phyloP scores from a whole-genome alignment of 768 basidiomycete species.

The Tremella mesenterica region DNA sequence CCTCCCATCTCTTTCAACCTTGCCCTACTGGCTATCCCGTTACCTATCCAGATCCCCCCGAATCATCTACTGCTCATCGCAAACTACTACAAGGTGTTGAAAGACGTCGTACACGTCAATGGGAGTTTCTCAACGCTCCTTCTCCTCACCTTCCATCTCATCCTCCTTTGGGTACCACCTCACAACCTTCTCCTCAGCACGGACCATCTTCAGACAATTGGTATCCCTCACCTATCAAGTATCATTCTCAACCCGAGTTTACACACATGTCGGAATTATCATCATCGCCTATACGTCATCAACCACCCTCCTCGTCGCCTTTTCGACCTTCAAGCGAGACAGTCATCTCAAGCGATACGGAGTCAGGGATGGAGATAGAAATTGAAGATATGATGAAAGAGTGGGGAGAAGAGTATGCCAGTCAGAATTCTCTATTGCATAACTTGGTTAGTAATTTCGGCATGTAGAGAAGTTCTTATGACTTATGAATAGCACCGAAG shows the following conservation, averaged over 20 bases:
- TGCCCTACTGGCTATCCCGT: neutral
- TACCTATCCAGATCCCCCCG: constrained; percentile 2
- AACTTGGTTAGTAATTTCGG: constrained; percentile 18
- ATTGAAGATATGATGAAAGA: constrained; percentile 27
- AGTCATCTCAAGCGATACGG: neutral
- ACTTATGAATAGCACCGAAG: neutral
- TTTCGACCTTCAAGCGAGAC: constrained; percentile 11
- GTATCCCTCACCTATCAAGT: neutral
- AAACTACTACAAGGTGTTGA: constrained; percentile 14
- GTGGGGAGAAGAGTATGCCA: constrained; percentile 33
- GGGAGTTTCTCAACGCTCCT: constrained; percentile 12
- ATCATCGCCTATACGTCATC: constrained; percentile 29
- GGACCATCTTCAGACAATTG: constrained; percentile 21
- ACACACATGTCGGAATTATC: constrained; percentile 11
- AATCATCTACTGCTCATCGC: constrained; percentile 4
- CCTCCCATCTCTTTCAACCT: neutral
- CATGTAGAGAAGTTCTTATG: neutral
- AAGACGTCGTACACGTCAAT: constrained; percentile 11
- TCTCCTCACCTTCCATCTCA: neutral
- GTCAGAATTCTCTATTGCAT: constrained; percentile 29
- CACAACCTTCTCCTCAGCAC: constrained; percentile 6
- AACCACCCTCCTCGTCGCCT: constrained; percentile 23
- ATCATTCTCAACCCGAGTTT: constrained; percentile 15
- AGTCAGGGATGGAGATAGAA: constrained; percentile 10
- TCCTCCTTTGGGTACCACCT: neutral